Base-by-base conservation (phyloP, 805 yeast species). In the Saccharomycopsis schoenii region DNA sequence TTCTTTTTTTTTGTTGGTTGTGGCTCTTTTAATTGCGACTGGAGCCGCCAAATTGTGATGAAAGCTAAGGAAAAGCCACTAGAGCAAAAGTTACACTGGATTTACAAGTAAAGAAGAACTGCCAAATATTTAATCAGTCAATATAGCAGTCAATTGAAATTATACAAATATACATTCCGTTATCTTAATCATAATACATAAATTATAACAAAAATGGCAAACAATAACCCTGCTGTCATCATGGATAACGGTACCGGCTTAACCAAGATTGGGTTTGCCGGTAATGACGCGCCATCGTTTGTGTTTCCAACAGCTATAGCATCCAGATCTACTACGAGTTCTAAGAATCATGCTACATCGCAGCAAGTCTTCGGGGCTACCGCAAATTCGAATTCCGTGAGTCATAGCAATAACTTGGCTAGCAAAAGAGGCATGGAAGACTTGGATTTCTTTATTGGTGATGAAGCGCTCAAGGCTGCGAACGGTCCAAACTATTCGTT, bases 241-340 rank as follows among this genome's bases (percentile, higher is more conserved):
- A 59, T 59, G 61, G 61, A 59, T 42, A 83, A 94, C 73, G 99
- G 99, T 81, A 94, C 99, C 68, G 99, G 99, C 66, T 80, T 92
- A 68, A 94, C 99, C 71, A 94, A 94, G 73, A 81, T 94, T 67
- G 99, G 99, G 34, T 94, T 92, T 76, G 99, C 99, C 67, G 99
- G 99, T 61, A 94, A 94, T 72, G 99, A 94, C 75, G 81, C 97
- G 25, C 99, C 99, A 50, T 92, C 97, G 4, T 94, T 88, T 81
- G 90, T 94, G 39, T 89, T 94, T 70, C 99, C 99, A 58, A 94
- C 99, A 0, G 98, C 97, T 4, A 94, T 94, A 73, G 85, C 96
- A 29, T 56, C 62, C 6, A 39, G 66, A 43, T 61, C 66, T 21
- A 72, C 73, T 54, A 77, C 81, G 55, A 68, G 79, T 9, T 70